These are phyloP conservation scores for Pleoardoris graminearum DNA, from an alignment of 2,329 filamentous ascomycete genomes.

Conservation along the genomic window DNA sequence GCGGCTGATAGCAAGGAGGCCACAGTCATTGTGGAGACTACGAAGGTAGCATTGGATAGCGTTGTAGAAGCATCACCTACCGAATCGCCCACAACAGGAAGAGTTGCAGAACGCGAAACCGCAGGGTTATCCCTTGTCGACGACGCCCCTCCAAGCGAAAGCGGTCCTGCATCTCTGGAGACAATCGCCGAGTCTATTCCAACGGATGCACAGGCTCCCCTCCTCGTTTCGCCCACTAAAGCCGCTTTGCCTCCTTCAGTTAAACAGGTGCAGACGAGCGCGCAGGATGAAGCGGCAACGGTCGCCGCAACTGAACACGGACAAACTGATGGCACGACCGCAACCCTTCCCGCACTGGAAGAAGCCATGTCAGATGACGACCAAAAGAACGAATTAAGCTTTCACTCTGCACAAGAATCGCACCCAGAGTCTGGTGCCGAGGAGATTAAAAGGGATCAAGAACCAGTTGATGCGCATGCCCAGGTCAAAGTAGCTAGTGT, in stretches of 20 bases:
- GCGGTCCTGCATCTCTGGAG: background rate
- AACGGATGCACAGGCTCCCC: background rate
- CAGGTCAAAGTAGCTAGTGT: background rate
- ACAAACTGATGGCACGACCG: background rate
- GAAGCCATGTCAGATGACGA: conserved; percentile 27
- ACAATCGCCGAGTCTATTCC: background rate
- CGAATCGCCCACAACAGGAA: background rate
- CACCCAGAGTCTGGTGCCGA: conserved; percentile 15
- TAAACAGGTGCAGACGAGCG: background rate
- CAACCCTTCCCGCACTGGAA: background rate
- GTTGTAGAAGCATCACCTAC: background rate
- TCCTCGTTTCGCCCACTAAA: background rate
- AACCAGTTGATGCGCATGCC: too few species aligned
- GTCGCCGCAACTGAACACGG: background rate
- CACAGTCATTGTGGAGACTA: background rate
- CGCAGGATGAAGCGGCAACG: background rate
- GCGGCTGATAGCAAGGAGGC: background rate
- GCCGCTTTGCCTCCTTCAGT: background rate
- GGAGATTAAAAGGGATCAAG: conserved; percentile 1
- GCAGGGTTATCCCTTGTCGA: background rate
- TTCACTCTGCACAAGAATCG: conserved; percentile 26
- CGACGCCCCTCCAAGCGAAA: background rate
- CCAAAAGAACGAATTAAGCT: conserved; percentile 29
- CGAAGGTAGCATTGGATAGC: background rate
- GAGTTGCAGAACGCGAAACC: background rate